Evolutionary conservation across 768 basidiomycete species (phyloP), one percentile per base, ranked within the genome.

Genomic region (Leucogyrophana mollusca): DNA sequence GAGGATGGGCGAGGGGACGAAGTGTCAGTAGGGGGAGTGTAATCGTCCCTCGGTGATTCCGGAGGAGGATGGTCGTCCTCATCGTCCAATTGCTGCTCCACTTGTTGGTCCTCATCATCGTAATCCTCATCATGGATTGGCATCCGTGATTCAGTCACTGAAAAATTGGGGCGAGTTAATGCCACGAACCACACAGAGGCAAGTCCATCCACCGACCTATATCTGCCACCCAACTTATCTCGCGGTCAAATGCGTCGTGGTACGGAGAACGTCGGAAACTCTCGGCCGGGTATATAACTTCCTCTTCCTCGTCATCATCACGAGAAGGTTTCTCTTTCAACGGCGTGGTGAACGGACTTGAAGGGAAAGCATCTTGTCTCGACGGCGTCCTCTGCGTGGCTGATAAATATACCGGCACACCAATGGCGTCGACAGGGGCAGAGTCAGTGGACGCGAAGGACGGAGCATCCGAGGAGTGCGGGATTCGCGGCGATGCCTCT

Each of bases 221-320:
- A 38, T 82, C 79, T 34, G 85, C 87, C 30, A 87, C 71, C 88
- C 88, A 91, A 56, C 88, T 91, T 36, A 82, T 80, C 54, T 82
- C 77, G 52, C 83, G 73, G 23, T 81, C 61, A 43, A 46, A 78
- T 23, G 65, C 72, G 40, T 67, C 71, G 40, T 77, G 73, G 27
- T 75, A 78, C n/a, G 76, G 73, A 11, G 76, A 75, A 32, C 76
- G 74, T 27, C 73, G 69, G 50, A 72, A 68, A 11, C 73, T 77
- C 55, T 83, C 82, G 34, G 79, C 77, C 37, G 77, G 74, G 58
- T 79, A 85, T 23, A 85, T 60, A 21, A 87, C 81, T 55, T 82
- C 74, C 47, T 89, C 86, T 49, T 84, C 87, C 17, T 90, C 78
- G 5, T 75, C 86, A 14, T 87, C 85, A 18, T 81, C 74, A 40